Evolutionary conservation across 2,329 filamentous ascomycete genomes (phyloP), one percentile per base, ranked within the genome.

Genomic region (Microcyclospora tardicrescens): DNA sequence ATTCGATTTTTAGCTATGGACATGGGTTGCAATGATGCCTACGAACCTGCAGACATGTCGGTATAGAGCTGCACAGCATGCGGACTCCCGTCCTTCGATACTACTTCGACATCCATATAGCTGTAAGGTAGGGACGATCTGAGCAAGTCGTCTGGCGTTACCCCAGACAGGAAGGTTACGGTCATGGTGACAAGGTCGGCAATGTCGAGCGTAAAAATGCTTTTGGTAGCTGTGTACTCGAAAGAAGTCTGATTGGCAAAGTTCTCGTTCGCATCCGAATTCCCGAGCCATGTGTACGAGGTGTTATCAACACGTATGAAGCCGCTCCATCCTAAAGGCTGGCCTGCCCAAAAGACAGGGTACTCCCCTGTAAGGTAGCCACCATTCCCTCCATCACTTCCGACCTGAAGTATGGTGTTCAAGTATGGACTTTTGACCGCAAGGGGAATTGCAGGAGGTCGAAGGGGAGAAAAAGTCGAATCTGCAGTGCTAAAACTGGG

Each of bases 381-480:
- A 28, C 77, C 76, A 52, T 79, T 74, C 9, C 73, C 71, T 15
- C 71, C 73, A 54, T 76, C 67, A 19, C 64, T 72, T 1, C 77
- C 77, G 9, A 70, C 53, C 11, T 72, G 61, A 32, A 80, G 66
- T 79, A 80, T 84, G 11, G 76, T 73, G 54, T 74, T 84, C 12
- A 87, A 61, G 49, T 87, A 89, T 0, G 83, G 83, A 9, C 77
- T 80, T 44, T 75, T 77, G 33, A 87, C 82, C 33, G 81, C 81
- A 28, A 89, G 60, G 10, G 83, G 82, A 19, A 82, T 66, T 1
- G 80, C 71, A 12, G 80, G 80, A 32, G 79, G 79, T 6, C 77
- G 68, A 28, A 73, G 71, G 28, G 79, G 79, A 28, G 62, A 66
- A 53, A 81, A 83, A 2, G 66, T 73, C 9, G 77, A 80, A 34